These are phyloP conservation scores for Metschnikowia proteae DNA, from an alignment of 805 yeast genomes.

Conservation along the genomic window DNA sequence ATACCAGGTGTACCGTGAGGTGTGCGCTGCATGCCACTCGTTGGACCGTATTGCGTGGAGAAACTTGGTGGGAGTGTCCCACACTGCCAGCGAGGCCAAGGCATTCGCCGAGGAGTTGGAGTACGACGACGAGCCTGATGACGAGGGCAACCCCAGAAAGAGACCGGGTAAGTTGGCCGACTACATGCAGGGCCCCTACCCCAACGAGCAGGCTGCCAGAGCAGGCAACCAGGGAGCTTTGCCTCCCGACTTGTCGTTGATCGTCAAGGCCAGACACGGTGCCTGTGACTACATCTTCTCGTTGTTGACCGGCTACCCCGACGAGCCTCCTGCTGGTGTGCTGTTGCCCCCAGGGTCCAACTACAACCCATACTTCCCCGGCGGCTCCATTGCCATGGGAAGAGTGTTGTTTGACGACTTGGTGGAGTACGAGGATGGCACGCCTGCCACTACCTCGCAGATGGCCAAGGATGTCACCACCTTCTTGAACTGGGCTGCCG, in stretches of 20 bases:
- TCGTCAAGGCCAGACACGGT: conserved; percentile 99
- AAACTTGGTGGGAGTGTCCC: conserved; percentile 94
- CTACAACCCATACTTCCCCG: conserved; percentile 99
- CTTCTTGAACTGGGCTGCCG: conserved; percentile 97
- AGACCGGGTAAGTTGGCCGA: conserved; percentile 98
- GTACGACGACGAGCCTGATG: conserved; percentile 95
- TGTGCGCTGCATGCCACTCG: conserved; percentile 98
- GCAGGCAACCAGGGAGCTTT: conserved; percentile 99
- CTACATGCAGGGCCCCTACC: conserved; percentile 90
- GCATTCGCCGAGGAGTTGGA: conserved; percentile 94
- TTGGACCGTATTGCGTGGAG: conserved; percentile 98
- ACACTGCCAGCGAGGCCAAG: conserved; percentile 83
- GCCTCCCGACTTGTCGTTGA: conserved; percentile 96
- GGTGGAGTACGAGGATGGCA: conserved; percentile 98
- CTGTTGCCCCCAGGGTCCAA: conserved; percentile 87
- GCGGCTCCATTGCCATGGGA: conserved; percentile 99
- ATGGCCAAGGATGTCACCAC: conserved; percentile 98
- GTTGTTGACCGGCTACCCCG: conserved; percentile 96
- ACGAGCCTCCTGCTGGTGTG: conserved; percentile 98
- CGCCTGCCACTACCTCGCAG: conserved; percentile 97
- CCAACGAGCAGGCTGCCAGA: conserved; percentile 98
- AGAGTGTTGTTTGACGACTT: conserved; percentile 95
- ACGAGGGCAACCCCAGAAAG: conserved; percentile 95
- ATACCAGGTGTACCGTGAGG: conserved; percentile 97
- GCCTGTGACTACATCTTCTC: conserved; percentile 94